Percentiles rank a stretch among this genome's conserved stretches.
Conservation (phyloP, 1,139 yeast species). For the Hemisphaericaspora xylofermentans region DNA sequence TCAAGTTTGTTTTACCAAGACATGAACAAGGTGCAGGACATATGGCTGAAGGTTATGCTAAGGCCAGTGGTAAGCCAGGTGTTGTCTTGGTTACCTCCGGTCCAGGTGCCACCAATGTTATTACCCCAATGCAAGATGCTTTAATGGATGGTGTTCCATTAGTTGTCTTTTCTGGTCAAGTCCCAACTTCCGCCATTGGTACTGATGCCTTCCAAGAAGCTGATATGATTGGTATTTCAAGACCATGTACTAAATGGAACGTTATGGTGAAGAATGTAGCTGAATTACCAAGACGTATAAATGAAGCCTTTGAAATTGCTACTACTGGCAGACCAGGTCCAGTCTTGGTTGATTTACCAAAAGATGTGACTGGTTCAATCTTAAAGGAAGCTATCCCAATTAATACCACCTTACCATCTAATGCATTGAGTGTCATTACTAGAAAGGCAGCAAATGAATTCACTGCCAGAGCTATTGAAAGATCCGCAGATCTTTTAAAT, state of each 20-base stretch:
- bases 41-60: constrained; percentile 99
- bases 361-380: constrained; percentile 93
- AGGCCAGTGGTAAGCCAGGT: constrained; percentile 96
- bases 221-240: constrained; percentile 92
- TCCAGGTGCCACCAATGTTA: constrained; percentile 97
- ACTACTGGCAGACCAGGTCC: constrained; percentile 98
- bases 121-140: constrained; percentile 98
- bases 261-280: constrained; percentile 96
- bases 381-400: constrained; percentile 86
- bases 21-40: constrained; percentile 99
- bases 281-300: constrained; percentile 91
- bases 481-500: constrained; percentile 78
- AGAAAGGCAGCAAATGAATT: constrained; percentile 71
- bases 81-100: constrained; percentile 97
- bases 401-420: constrained; percentile 79
- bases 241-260: constrained; percentile 98
- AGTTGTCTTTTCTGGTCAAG: constrained; percentile 98
- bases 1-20: constrained; percentile 88
- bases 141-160: constrained; percentile 95
- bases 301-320: constrained; percentile 97
- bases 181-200: constrained; percentile 91
- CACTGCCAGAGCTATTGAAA: constrained; percentile 69
- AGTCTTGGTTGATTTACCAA: constrained; percentile 93
- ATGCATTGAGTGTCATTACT: constrained; percentile 71
- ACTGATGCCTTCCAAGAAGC: constrained; percentile 99